Conservation (phyloP, 768 basidiomycete genomes). For the Mycena maculata region DNA sequence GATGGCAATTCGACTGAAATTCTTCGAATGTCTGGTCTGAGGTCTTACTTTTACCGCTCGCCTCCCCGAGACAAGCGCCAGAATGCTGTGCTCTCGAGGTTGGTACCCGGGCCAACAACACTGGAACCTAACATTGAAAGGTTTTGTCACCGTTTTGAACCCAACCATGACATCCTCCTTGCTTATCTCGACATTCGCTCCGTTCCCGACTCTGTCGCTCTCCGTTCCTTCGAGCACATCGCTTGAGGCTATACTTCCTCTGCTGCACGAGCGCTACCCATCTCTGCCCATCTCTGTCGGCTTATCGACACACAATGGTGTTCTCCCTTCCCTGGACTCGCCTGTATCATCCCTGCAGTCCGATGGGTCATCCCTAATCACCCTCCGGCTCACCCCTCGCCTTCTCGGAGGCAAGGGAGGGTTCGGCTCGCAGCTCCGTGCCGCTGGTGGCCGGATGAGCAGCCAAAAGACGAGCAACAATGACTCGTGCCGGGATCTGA, state of each 20-base stretch:
- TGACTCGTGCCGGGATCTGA: constrained; percentile 94
- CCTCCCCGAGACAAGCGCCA: too few species aligned
- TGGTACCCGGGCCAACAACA: too few species aligned
- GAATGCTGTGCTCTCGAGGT: too few species aligned
- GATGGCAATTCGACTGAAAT: constrained; percentile 28
- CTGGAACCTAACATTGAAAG: constrained; percentile 6
- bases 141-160: too few species aligned
- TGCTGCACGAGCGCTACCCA: constrained; percentile 60
- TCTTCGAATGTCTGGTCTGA: too few species aligned
- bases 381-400: constrained; percentile 78
- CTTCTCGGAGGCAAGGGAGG: constrained; percentile 95
- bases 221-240: constrained; percentile 54
- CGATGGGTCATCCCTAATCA: constrained; percentile 56
- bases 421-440: constrained; percentile 95
- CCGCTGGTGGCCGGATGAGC: constrained; percentile 97
- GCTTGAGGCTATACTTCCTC: constrained; percentile 53
- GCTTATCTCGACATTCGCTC: constrained; percentile 70
- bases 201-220: constrained; percentile 68
- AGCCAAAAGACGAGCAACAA: constrained; percentile 95
- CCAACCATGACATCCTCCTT: constrained; percentile 40
- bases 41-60: neutral
- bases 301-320: constrained; percentile 55
- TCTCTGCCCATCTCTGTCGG: constrained; percentile 57
- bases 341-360: constrained; percentile 40
- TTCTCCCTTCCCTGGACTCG: constrained; percentile 50